Conservation (phyloP, 371 early-diverging fungal genomes). For the Mortierella polycephala region DNA sequence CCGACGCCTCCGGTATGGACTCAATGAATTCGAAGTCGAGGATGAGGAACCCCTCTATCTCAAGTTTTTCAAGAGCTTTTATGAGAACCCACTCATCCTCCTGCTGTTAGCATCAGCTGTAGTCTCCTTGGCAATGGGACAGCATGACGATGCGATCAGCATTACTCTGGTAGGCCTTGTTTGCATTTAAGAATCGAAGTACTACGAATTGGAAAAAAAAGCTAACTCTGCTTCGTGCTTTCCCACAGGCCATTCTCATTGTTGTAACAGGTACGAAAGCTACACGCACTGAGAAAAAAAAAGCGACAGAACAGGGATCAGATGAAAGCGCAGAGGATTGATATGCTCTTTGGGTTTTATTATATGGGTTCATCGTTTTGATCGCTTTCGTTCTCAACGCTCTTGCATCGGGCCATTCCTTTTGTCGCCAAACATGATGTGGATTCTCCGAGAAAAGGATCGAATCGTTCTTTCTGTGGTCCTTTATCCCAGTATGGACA, state of each 20-base stretch:
- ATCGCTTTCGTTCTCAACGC: no score
- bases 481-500: no score
- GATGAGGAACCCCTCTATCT: conserved; percentile 69
- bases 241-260: conserved; percentile 81
- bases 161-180: conserved; percentile 82
- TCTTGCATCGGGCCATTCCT: no score
- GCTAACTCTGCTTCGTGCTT: conserved; percentile 5
- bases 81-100: conserved; percentile 85
- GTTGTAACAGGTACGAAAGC: conserved; percentile 84
- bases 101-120: conserved; percentile 89
- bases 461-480: no score
- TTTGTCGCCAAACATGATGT: no score
- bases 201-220: conserved; percentile 1
- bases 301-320: no score
- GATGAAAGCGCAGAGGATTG: no score
- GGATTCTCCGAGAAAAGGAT: no score
- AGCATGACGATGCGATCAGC: conserved; percentile 93
- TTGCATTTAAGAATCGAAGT: conserved; percentile 6
- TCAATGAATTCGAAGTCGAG: conserved; percentile 71
- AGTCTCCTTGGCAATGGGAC: conserved; percentile 87
- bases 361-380: no score
- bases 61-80: conserved; percentile 74
- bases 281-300: no score
- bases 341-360: no score
- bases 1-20: conserved; percentile 70